A percentile compares a stretch with the other conserved stretches of the same genome.
Conservation (phyloP, 2,329 filamentous ascomycete genomes). For the Arachnomyces sp. region DNA sequence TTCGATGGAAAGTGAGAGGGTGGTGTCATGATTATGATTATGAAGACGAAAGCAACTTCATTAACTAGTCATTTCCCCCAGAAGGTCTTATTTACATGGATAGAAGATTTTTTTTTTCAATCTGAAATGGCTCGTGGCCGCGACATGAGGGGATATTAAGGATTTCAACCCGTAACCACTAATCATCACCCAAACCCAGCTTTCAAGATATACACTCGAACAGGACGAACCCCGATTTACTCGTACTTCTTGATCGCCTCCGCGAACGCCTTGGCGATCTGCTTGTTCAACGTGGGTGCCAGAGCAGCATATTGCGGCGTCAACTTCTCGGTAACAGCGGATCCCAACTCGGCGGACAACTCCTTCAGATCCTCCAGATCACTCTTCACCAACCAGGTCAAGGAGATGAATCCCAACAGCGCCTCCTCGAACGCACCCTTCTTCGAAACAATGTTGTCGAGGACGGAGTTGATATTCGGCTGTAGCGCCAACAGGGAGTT, state of each 20-base stretch:
- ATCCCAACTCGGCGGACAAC: slow-evolving; percentile 10
- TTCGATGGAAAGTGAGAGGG: too few species aligned
- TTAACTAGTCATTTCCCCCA: too few species aligned
- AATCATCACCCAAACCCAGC: too few species aligned
- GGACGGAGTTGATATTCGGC: slow-evolving; percentile 13
- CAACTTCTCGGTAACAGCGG: slow-evolving; percentile 11
- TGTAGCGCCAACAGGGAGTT: slow-evolving; percentile 11
- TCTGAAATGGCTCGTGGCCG: too few species aligned
- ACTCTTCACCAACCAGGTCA: slow-evolving; percentile 13
- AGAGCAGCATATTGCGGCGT: slow-evolving; percentile 10
- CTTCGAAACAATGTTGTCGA: slow-evolving; percentile 14
- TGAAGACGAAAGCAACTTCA: too few species aligned
- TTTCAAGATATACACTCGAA: too few species aligned
- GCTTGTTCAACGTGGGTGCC: slow-evolving; percentile 12
- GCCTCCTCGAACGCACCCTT: slow-evolving; percentile 14
- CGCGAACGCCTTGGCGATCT: slow-evolving; percentile 12
- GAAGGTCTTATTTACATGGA: too few species aligned
- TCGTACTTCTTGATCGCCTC: slow-evolving; percentile 12
- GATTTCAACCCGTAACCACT: too few species aligned
- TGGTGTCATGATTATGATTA: too few species aligned
- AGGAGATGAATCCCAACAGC: slow-evolving; percentile 12
- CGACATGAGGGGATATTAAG: too few species aligned
- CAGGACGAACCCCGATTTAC: neutral
- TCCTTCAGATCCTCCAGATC: slow-evolving; percentile 12
- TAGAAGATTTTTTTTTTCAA: too few species aligned